Percentiles rank a stretch among this genome's conserved stretches.
These are phyloP conservation scores for Podila minutissima DNA, from an alignment of 192 early-diverging fungal species.

Conservation along the genomic window DNA sequence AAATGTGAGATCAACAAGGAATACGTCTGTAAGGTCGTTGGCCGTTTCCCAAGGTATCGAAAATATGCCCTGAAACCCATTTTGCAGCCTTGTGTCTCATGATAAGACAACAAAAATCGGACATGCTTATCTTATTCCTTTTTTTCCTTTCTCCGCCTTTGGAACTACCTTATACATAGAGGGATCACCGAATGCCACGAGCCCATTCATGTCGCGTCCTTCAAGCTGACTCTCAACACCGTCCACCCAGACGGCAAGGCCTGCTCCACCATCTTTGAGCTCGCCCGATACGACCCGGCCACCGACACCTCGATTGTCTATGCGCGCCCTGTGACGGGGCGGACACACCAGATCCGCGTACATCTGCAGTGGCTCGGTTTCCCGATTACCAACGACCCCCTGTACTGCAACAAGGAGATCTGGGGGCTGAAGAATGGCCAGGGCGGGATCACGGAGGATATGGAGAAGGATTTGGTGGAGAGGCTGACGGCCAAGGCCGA, in stretches of 20 bases:
- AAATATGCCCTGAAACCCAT: background rate
- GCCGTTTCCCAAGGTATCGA: constrained; percentile 81
- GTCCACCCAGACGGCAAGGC: constrained; percentile 88
- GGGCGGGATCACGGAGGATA: constrained; percentile 47
- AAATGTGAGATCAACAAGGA: constrained; percentile 81
- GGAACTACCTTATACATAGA: constrained; percentile 24
- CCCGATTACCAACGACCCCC: constrained; percentile 95
- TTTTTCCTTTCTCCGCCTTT: background rate
- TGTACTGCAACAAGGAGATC: constrained; percentile 78
- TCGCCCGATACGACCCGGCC: constrained; percentile 66
- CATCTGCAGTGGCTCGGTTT: constrained; percentile 93
- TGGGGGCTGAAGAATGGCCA: constrained; percentile 77
- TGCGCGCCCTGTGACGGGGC: constrained; percentile 87
- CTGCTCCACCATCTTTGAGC: constrained; percentile 81
- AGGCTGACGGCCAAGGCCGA: constrained; percentile 35
- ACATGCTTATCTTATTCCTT: background rate
- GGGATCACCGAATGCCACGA: constrained; percentile 72
- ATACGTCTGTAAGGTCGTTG: constrained; percentile 89
- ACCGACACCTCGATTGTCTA: constrained; percentile 74
- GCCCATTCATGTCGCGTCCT: constrained; percentile 85
- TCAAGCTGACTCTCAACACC: constrained; percentile 90
- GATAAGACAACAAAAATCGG: no score
- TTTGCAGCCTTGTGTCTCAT: no score
- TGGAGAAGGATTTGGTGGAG: constrained; percentile 34
- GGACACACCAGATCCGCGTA: constrained; percentile 98